Evolutionary conservation across 1,284 basidiomycete species (phyloP).

Genomic region (Sporisorium exsertum): DNA sequence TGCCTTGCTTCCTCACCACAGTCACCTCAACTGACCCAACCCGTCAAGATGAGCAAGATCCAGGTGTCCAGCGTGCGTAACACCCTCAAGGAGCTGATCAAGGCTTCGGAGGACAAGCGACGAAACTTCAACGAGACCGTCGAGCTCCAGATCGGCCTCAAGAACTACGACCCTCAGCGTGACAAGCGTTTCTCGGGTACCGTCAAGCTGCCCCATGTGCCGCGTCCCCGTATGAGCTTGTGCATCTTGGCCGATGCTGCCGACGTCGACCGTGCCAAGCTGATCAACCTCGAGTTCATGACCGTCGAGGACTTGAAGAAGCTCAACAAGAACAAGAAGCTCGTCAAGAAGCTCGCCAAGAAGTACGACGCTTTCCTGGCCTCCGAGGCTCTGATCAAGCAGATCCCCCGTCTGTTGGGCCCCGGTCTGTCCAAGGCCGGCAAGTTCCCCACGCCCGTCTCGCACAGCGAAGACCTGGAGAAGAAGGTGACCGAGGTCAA

Average conservation of each 20-base stretch:
- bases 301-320: constrained; percentile 99
- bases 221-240: constrained; percentile 98
- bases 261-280: constrained; percentile 98
- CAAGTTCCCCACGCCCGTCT: constrained; percentile 96
- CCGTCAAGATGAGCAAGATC: constrained; percentile 60
- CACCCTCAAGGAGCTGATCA: constrained; percentile 64
- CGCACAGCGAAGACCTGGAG: constrained; percentile 88
- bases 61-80: constrained; percentile 67
- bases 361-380: constrained; percentile 99
- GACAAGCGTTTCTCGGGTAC: constrained; percentile 70
- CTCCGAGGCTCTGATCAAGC: constrained; percentile 98
- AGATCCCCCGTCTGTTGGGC: constrained; percentile 98
- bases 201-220: constrained; percentile 88
- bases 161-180: constrained; percentile 70
- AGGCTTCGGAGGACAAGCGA: constrained; percentile 67
- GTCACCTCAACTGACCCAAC: constrained; percentile 26
- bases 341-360: constrained; percentile 99
- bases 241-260: constrained; percentile 99
- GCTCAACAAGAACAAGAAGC: constrained; percentile 99
- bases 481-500: constrained; percentile 96
- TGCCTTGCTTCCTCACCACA: constrained; percentile 24
- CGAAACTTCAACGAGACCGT: constrained; percentile 69
- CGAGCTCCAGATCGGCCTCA: constrained; percentile 70
- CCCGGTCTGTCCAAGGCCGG: constrained; percentile 99
- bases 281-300: constrained; percentile 95